These are phyloP conservation scores for Sordariomycetes sp. DNA, from an alignment of 2,329 filamentous ascomycete species.

Conservation along the genomic window DNA sequence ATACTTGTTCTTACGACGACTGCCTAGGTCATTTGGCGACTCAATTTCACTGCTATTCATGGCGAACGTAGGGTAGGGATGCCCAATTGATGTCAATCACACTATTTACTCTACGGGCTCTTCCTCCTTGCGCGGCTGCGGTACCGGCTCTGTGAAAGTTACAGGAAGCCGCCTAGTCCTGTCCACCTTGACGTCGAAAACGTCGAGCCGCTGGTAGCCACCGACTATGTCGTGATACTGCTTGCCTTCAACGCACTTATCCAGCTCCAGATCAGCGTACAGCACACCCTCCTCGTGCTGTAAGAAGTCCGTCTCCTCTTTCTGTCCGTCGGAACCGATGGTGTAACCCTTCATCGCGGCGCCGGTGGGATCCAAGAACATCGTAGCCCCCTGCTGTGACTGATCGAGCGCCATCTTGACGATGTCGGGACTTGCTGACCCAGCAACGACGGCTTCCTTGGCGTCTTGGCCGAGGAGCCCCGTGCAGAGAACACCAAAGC, in stretches of 20 bases:
- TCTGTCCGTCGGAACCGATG: conserved; percentile 12
- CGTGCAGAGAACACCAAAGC: conserved; percentile 41
- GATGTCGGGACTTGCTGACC: conserved; percentile 15
- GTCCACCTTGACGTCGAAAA: conserved; percentile 42
- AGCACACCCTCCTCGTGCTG: conserved; percentile 37
- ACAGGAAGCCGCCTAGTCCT: conserved; percentile 25
- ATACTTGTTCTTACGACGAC: no score
- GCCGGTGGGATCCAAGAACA: conserved; percentile 43
- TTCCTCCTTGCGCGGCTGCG: no score
- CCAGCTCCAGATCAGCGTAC: conserved; percentile 41
- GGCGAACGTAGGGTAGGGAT: no score
- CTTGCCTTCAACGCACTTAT: conserved; percentile 42
- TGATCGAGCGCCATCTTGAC: conserved; percentile 21
- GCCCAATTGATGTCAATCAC: no score
- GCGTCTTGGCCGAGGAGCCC: conserved; percentile 29
- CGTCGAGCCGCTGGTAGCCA: conserved; percentile 43
- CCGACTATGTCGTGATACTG: conserved; percentile 48
- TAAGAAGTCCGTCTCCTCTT: conserved; percentile 21
- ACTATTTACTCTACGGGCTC: no score
- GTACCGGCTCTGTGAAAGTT: conserved; percentile 2
- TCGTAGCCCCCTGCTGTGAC: conserved; percentile 32
- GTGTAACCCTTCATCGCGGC: conserved; percentile 26
- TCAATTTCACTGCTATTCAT: no score
- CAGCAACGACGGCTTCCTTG: conserved; percentile 21
- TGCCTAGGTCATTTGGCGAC: no score